Evolutionary conservation across 2,329 filamentous ascomycete genomes (phyloP).

Genomic region (Xylariales sp.): DNA sequence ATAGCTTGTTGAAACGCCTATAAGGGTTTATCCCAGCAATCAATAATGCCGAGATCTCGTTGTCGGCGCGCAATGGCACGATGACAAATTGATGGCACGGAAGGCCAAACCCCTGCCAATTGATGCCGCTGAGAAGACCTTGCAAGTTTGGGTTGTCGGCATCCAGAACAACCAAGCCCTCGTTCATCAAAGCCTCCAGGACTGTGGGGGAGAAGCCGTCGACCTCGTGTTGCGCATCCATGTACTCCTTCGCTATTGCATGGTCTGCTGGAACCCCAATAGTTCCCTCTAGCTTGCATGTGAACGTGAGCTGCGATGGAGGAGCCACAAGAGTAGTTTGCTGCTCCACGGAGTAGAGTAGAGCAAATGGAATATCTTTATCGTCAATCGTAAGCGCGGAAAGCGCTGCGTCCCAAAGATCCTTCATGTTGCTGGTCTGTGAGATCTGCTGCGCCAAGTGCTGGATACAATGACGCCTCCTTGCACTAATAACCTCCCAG

Average conservation of each 20-base stretch:
- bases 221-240: conserved; percentile 13
- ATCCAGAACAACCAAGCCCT: conserved; percentile 13
- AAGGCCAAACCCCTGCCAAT: conserved; percentile 12
- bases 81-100: conserved; percentile 16
- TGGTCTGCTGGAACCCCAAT: conserved; percentile 13
- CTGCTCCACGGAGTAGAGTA: conserved; percentile 25
- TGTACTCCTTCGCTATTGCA: conserved; percentile 10
- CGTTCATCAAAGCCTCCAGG: conserved; percentile 12
- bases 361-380: conserved; percentile 24
- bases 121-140: conserved; percentile 11
- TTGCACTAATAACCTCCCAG: conserved; percentile 26
- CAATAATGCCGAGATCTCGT: conserved; percentile 15
- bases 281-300: conserved; percentile 14
- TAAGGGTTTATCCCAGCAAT: conserved; percentile 20
- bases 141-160: conserved; percentile 10
- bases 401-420: conserved; percentile 26
- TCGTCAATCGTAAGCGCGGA: conserved; percentile 17
- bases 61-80: conserved; percentile 14
- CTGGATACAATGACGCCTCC: conserved; percentile 32
- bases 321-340: conserved; percentile 13
- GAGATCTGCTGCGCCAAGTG: conserved; percentile 27
- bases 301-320: conserved; percentile 10
- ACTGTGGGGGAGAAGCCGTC: conserved; percentile 18
- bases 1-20: conserved; percentile 13
- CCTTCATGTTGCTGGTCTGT: conserved; percentile 21